A percentile compares a stretch with the other conserved stretches of the same genome.
These are phyloP conservation scores for Lepidium africanum DNA, from an alignment of 345 rosid species.

Conservation along the genomic window DNA sequence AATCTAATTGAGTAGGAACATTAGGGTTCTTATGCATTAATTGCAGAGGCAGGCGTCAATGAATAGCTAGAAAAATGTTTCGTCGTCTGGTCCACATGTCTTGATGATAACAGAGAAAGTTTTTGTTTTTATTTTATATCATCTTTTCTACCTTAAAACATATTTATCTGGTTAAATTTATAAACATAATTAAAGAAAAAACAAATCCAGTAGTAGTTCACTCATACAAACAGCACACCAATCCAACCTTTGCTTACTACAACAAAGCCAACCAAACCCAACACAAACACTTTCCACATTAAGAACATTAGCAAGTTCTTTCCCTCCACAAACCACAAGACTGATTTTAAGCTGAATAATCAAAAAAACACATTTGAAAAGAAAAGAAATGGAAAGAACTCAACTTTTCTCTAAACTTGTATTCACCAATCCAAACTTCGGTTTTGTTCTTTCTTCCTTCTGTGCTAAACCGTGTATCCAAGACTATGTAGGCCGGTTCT, in stretches of 20 bases:
- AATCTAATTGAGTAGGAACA: not conserved
- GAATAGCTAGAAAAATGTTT: not conserved
- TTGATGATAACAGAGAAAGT: constrained; percentile 5
- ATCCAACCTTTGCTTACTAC: constrained; percentile 27
- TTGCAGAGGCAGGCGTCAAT: constrained; percentile 4
- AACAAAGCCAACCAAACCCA: constrained; percentile 21
- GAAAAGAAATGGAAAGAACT: not conserved
- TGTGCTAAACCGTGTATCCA: constrained; percentile 14
- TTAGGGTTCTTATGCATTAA: constrained; percentile 9
- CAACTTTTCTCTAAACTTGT: constrained; percentile 16
- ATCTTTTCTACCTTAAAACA: not conserved
- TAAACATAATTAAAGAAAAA: constrained; percentile 13
- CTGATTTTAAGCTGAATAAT: constrained; percentile 14
- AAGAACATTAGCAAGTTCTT: constrained; percentile 13
- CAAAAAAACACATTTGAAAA: constrained; percentile 1
- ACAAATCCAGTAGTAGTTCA: constrained; percentile 32
- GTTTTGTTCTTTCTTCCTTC: constrained; percentile 8
- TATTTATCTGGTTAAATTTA: constrained; percentile 6
- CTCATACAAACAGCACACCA: constrained; percentile 40
- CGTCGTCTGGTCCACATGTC: constrained; percentile 20
- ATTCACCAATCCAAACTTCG: constrained; percentile 11
- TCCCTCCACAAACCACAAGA: constrained; percentile 12
- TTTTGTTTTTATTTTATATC: not conserved
- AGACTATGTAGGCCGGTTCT: constrained; percentile 44
- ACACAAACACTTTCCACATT: constrained; percentile 23